Base-by-base conservation (phyloP, 23 red algal genomes). In the Gracilaria domingensis region DNA sequence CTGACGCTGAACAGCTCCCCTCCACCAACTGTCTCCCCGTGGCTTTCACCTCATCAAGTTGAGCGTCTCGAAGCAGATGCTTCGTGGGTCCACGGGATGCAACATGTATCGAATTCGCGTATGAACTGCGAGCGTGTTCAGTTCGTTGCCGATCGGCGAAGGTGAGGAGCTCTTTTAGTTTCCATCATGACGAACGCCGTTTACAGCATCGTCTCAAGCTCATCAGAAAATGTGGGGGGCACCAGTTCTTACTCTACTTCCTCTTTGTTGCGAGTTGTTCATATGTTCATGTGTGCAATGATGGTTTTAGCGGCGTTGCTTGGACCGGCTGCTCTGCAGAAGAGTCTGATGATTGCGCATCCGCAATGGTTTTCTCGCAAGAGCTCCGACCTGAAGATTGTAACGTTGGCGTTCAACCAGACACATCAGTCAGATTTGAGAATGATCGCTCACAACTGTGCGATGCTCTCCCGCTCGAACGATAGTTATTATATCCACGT, bases 391-490 rank as follows among this genome's bases (percentile, higher is more conserved):
- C 47, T 76, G 9, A 76, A 76, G 23, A 48, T 76, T 45, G 77
- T 81, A 8, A 81, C 77, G 25, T 29, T 81, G 42, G 77, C 49
- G 12, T 81, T 81, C 77, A 81, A 81, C 34, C 77, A 50, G 21
- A 81, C 42, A n/a, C 12, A 40, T 4, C 69, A 23, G 37, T 75
- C n/a, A 34, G 83, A 87, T 58, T 54, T 75, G 51, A 60, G 30
- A 14, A 73, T 55, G 44, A 36, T 87, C 14, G 7, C 57, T 55
- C 83, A 87, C 37, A 87, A 87, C 37, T 87, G 83, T 42, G 66
- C 66, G 13, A 57, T 87, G 83, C 62, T 87, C 12, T 73, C 62
- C 32, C 56, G 56, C 40, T 44, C 57, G 16, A 58, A 73, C 13
- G 12, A 73, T 13, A 34, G 16, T 0, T 87, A 75, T 26, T 17